Conservation (phyloP, 768 basidiomycete species). For the Chlorophyllum brunneum region DNA sequence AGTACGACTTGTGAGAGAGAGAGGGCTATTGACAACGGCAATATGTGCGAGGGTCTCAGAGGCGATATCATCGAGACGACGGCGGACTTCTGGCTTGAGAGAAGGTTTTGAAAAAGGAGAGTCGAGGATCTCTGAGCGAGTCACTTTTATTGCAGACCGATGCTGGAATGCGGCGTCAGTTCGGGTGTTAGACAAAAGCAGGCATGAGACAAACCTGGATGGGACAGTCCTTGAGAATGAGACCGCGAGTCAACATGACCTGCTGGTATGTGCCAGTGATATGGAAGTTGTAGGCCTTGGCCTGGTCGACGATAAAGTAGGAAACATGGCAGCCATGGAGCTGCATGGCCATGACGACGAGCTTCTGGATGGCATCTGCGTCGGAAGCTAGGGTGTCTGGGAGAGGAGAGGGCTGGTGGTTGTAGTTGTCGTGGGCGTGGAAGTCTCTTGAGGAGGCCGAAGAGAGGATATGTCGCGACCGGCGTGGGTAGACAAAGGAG, state of each 20-base stretch:
- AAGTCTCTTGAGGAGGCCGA: slow-evolving; percentile 64
- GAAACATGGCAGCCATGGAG: slow-evolving; percentile 82
- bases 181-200: slow-evolving; percentile 15
- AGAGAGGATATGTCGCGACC: slow-evolving; percentile 66
- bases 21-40: slow-evolving; percentile 85
- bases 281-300: slow-evolving; percentile 82
- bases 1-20: slow-evolving; percentile 68
- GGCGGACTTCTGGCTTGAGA: slow-evolving; percentile 78
- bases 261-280: slow-evolving; percentile 90
- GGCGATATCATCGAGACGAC: slow-evolving; percentile 90
- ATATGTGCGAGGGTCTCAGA: slow-evolving; percentile 91
- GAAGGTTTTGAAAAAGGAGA: slow-evolving; percentile 72
- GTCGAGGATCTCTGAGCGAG: slow-evolving; percentile 91
- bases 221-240: slow-evolving; percentile 87
- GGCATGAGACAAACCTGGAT: slow-evolving; percentile 55
- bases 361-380: slow-evolving; percentile 73
- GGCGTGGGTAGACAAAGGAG: slow-evolving; percentile 88
- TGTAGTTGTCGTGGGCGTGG: slow-evolving; percentile 36
- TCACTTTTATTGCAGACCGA: slow-evolving; percentile 83
- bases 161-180: slow-evolving; percentile 43
- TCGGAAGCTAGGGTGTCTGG: slow-evolving; percentile 43
- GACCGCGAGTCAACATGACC: slow-evolving; percentile 86
- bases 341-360: slow-evolving; percentile 75
- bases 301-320: slow-evolving; percentile 69
- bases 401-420: slow-evolving; percentile 33